Conservation (phyloP, 495 filamentous ascomycete genomes). For the Talaromyces liani region DNA sequence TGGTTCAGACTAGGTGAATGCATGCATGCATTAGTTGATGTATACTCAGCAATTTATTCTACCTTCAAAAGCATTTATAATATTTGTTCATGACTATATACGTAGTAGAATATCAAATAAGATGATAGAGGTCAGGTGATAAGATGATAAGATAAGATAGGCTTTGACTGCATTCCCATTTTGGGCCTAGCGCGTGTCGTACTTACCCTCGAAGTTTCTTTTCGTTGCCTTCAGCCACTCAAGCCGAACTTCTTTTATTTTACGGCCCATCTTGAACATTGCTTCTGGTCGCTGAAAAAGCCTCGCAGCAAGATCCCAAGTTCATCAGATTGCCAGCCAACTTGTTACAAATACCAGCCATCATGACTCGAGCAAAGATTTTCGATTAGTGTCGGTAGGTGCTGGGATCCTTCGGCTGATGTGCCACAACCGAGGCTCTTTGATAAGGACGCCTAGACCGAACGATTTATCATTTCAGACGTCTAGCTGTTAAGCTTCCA, state of each 20-base stretch:
- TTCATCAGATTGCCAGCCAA: background rate
- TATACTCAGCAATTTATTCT: background rate
- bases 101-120: too few relatives aligned
- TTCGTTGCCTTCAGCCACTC: background rate
- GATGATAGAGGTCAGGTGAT: background rate
- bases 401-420: background rate
- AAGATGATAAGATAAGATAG: background rate
- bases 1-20: background rate
- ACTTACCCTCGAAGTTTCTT: background rate
- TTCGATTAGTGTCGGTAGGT: background rate
- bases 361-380: background rate
- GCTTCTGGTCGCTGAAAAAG: background rate
- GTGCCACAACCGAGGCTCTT: background rate
- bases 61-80: background rate
- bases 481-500: background rate
- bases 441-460: background rate
- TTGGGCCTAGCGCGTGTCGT: background rate
- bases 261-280: background rate
- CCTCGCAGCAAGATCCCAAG: background rate
- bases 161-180: background rate
- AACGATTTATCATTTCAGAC: background rate
- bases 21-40: background rate
- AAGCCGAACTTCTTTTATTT: background rate
- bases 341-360: background rate
- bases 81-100: too few relatives aligned